phyloP scores from a whole-genome alignment of 139 green algal species.

The Haematococcus sp. region DNA sequence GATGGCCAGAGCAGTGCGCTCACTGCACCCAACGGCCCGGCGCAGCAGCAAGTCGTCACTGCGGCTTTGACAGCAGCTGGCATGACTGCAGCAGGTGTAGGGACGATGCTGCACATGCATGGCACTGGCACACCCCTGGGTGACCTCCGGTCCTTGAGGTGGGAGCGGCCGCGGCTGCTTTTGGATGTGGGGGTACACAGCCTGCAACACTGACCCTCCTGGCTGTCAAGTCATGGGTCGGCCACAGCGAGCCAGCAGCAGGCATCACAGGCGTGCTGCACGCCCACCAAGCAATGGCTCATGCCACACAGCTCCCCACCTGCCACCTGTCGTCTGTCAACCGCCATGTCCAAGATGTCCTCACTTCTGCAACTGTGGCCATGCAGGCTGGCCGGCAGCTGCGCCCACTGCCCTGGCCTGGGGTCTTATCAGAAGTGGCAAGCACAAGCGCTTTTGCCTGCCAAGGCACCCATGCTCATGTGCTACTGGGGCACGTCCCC shows the following conservation, averaged over 20 bases:
- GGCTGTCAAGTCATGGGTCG: slow-evolving; percentile 76
- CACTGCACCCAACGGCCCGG: slow-evolving; percentile 66
- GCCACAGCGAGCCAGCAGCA: slow-evolving; percentile 84
- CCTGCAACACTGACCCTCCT: slow-evolving; percentile 51
- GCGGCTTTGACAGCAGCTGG: slow-evolving; percentile 38
- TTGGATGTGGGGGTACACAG: not conserved
- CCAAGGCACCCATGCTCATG: slow-evolving; percentile 80
- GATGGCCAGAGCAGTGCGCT: slow-evolving; percentile 79
- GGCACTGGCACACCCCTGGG: slow-evolving; percentile 85
- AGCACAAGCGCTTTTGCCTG: slow-evolving; percentile 82
- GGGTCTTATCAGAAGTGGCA: not conserved
- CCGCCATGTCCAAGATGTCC: slow-evolving; percentile 40
- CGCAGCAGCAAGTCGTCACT: slow-evolving; percentile 69
- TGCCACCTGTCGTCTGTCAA: slow-evolving; percentile 72
- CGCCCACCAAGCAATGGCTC: slow-evolving; percentile 22
- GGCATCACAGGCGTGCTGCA: slow-evolving; percentile 66
- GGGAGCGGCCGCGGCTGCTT: no score
- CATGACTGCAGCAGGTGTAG: slow-evolving; percentile 9
- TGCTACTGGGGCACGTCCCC: slow-evolving; percentile 47
- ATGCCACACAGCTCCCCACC: slow-evolving; percentile 20
- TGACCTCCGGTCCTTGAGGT: slow-evolving; percentile 48
- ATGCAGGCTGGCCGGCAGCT: not conserved
- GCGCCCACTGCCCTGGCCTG: not conserved
- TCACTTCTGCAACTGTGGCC: not conserved
- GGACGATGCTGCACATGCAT: slow-evolving; percentile 64